A percentile compares a stretch with the other conserved stretches of the same genome.
Evolutionary conservation across 2,329 filamentous ascomycete species (phyloP).

Genomic region (Alternaria gansuensis): DNA sequence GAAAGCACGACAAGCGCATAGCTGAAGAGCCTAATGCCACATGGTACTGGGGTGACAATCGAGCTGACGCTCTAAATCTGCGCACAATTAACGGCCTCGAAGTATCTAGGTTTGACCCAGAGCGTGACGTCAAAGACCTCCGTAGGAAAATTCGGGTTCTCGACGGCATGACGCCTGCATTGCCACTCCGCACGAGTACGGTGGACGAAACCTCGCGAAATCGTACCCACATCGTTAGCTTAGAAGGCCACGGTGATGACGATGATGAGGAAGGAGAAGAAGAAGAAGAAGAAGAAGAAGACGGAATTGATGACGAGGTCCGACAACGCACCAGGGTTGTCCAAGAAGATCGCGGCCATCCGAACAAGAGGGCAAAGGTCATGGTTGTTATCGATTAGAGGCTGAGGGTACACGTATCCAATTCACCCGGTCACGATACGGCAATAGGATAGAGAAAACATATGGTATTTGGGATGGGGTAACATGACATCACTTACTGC

Average conservation of each 20-base stretch:
- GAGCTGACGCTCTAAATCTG: slow-evolving; percentile 65
- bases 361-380: slow-evolving; percentile 30
- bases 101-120: slow-evolving; percentile 57
- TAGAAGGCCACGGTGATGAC: slow-evolving; percentile 13
- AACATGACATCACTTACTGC: too few species aligned
- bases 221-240: slow-evolving; percentile 19
- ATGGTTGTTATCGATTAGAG: slow-evolving; percentile 34
- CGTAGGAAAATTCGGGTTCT: slow-evolving; percentile 58
- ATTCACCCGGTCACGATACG: not conserved
- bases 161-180: slow-evolving; percentile 47
- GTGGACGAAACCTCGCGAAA: slow-evolving; percentile 15
- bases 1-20: slow-evolving; percentile 60
- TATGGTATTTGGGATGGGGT: too few species aligned
- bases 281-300: slow-evolving; percentile 23
- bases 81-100: slow-evolving; percentile 64
- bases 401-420: not conserved
- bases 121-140: slow-evolving; percentile 59
- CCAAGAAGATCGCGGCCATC: not conserved
- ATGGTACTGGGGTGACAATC: slow-evolving; percentile 67
- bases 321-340: slow-evolving; percentile 22
- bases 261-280: slow-evolving; percentile 16
- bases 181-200: slow-evolving; percentile 14
- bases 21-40: slow-evolving; percentile 43
- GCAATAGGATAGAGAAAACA: too few species aligned
- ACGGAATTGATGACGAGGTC: slow-evolving; percentile 28